Conservation (phyloP, 2,329 filamentous ascomycete genomes). For the Neobulgaria alba region DNA sequence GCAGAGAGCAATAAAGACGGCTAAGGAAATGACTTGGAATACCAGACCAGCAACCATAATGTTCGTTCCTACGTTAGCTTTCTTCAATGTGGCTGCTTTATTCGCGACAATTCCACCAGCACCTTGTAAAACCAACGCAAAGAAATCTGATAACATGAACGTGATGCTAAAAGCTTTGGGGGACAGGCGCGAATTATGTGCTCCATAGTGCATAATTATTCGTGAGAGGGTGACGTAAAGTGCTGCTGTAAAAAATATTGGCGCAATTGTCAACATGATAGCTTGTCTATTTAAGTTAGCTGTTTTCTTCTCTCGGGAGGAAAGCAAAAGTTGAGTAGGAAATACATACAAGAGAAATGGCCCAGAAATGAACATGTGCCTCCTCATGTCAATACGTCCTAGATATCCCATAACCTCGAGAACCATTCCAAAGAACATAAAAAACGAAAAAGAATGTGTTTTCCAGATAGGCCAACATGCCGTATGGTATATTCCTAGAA, state of each 20-base stretch:
- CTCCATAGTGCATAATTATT: slow-evolving; percentile 40
- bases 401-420: not conserved
- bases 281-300: slow-evolving; percentile 36
- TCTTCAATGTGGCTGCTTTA: slow-evolving; percentile 30
- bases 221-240: slow-evolving; percentile 51
- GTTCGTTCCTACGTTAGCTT: slow-evolving; percentile 14
- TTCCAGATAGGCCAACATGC: not conserved
- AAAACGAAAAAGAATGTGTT: not conserved
- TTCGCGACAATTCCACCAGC: slow-evolving; percentile 48
- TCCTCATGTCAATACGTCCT: not conserved
- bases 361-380: not conserved
- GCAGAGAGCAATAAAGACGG: slow-evolving; percentile 21
- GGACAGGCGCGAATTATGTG: slow-evolving; percentile 31
- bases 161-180: slow-evolving; percentile 41
- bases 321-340: not conserved
- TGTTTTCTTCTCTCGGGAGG: not conserved
- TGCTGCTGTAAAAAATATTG: slow-evolving; percentile 47
- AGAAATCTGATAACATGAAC: slow-evolving; percentile 40
- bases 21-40: slow-evolving; percentile 28
- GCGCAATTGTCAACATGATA: slow-evolving; percentile 37
- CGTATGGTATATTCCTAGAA: not conserved
- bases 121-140: slow-evolving; percentile 49
- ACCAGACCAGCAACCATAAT: slow-evolving; percentile 33
- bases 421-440: not conserved
- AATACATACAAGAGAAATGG: not conserved